These are phyloP conservation scores for Yamadazyma phyllophila DNA, from an alignment of 805 yeast species.

Conservation along the genomic window DNA sequence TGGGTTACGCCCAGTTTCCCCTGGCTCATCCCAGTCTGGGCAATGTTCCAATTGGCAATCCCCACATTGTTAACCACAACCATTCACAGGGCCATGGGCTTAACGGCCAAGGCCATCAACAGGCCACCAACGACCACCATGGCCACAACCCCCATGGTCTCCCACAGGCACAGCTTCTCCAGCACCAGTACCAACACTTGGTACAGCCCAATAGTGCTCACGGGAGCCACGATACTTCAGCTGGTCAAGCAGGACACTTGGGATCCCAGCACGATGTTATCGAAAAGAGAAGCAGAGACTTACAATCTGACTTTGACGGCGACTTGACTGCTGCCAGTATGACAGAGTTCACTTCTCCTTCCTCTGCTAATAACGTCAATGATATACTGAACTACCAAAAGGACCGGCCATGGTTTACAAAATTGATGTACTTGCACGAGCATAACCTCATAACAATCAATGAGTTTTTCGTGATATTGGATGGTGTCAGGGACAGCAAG, in stretches of 20 bases:
- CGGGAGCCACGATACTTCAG: background rate
- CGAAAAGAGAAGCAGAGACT: constrained; percentile 5
- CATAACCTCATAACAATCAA: constrained; percentile 23
- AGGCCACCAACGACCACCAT: background rate
- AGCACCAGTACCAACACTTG: constrained; percentile 3
- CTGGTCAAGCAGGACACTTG: background rate
- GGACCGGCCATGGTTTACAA: constrained; percentile 38
- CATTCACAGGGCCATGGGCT: background rate
- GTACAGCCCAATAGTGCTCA: background rate
- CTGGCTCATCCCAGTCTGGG: background rate
- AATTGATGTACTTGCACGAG: constrained; percentile 27
- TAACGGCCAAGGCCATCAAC: background rate
- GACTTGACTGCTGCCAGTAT: constrained; percentile 6
- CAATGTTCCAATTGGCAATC: background rate
- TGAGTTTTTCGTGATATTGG: constrained; percentile 33
- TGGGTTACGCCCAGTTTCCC: constrained; percentile 4
- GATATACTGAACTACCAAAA: constrained; percentile 22
- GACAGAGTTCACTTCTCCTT: constrained; percentile 6
- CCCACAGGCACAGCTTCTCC: background rate
- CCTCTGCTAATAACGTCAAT: background rate
- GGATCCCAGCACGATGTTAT: constrained; percentile 2
- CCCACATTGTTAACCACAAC: background rate
- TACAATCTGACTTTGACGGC: constrained; percentile 11
- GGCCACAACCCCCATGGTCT: background rate
- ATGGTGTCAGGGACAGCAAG: constrained; percentile 37